Conservation (phyloP, 2,329 filamentous ascomycete species). For the Talaromyces sp. region DNA sequence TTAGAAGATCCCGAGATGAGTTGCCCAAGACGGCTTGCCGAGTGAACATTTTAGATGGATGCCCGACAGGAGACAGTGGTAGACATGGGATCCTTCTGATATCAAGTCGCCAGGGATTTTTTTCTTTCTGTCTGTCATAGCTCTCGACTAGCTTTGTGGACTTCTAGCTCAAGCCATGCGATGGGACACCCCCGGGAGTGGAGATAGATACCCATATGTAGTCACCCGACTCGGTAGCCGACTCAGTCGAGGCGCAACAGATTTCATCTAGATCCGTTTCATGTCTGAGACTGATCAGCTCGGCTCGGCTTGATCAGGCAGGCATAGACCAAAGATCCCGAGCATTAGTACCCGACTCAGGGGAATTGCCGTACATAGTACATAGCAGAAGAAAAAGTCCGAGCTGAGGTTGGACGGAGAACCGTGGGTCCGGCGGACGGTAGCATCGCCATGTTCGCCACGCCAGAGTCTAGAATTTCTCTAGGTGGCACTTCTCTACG, state of each 20-base stretch:
- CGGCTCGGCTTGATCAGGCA: not conserved
- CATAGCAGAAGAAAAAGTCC: not conserved
- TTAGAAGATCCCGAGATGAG: not conserved
- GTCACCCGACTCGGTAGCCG: not conserved
- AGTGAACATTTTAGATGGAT: not conserved
- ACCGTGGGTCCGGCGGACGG: not conserved
- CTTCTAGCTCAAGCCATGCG: not conserved
- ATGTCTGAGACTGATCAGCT: not conserved
- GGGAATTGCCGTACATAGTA: not conserved
- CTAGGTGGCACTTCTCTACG: not conserved
- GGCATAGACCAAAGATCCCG: not conserved
- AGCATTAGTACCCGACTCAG: not conserved
- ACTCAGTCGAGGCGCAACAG: too few relatives aligned
- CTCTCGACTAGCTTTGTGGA: not conserved
- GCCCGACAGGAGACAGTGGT: not conserved
- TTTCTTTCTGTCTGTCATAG: not conserved
- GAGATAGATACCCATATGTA: not conserved
- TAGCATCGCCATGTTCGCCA: not conserved
- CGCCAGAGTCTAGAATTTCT: not conserved
- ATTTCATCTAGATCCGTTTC: not conserved
- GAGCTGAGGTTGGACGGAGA: not conserved
- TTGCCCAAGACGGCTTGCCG: not conserved
- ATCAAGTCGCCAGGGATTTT: not conserved
- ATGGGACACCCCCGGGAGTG: not conserved
- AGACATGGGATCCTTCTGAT: not conserved